Evolutionary conservation across 768 basidiomycete genomes (phyloP).

Genomic region (Coprinopsis marcescibilis): DNA sequence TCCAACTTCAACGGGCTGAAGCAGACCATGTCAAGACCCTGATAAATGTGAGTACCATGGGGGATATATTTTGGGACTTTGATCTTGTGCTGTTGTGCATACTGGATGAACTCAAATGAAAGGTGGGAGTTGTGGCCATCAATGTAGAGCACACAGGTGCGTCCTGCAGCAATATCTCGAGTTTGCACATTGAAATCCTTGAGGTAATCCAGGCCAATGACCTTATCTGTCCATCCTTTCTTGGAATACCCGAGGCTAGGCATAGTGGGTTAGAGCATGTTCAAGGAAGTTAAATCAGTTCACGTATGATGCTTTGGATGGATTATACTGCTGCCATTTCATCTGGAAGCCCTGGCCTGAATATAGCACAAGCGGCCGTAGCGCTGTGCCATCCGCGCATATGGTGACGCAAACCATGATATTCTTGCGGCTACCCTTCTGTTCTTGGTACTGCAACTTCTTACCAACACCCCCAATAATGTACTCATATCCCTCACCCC

Average conservation of each 20-base stretch:
- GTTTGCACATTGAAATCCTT: constrained; percentile 28
- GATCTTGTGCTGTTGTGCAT: constrained; percentile 24
- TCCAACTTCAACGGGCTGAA: constrained; percentile 2
- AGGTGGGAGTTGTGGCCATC: constrained; percentile 35
- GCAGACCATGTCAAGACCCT: constrained; percentile 29
- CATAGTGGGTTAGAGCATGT: too few relatives aligned
- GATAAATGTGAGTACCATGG: constrained; percentile 34
- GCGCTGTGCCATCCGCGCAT: constrained; percentile 29
- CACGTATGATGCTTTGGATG: constrained; percentile 19
- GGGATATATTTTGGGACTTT: constrained; percentile 34
- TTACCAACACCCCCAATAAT: constrained; percentile 19
- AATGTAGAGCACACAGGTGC: constrained; percentile 26
- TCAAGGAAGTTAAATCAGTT: not conserved
- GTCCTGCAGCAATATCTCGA: constrained; percentile 17
- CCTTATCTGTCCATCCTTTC: constrained; percentile 31
- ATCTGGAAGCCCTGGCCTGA: constrained; percentile 24
- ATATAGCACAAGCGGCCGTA: constrained; percentile 27
- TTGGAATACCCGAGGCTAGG: constrained; percentile 19
- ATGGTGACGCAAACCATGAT: constrained; percentile 37
- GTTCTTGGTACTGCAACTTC: constrained; percentile 27
- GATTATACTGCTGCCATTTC: constrained; percentile 25
- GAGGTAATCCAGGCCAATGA: constrained; percentile 32
- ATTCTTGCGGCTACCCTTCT: constrained; percentile 27
- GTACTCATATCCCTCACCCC: constrained; percentile 10
- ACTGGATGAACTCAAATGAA: constrained; percentile 21